Evolutionary conservation across 2,329 filamentous ascomycete genomes (phyloP).

Genomic region (Fusarium chlamydosporum): DNA sequence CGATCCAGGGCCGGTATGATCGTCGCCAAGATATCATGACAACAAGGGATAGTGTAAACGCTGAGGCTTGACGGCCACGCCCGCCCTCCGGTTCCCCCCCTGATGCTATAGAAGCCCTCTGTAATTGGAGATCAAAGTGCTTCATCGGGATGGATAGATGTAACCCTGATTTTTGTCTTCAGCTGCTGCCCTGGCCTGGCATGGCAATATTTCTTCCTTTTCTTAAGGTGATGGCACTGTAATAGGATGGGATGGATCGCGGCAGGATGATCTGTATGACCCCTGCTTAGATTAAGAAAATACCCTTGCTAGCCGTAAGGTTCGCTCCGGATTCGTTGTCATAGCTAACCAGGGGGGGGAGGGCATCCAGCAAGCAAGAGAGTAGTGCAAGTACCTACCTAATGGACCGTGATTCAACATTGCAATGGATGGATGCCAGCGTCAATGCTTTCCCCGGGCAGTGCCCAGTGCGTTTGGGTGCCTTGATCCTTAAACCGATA

Average conservation of each 20-base stretch:
- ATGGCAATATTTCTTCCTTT: constrained; percentile 18
- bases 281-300: constrained; percentile 29
- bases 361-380: constrained; percentile 17
- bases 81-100: constrained; percentile 8
- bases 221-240: constrained; percentile 1
- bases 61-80: constrained; percentile 21
- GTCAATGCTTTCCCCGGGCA: neutral
- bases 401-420: constrained; percentile 27
- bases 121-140: constrained; percentile 26
- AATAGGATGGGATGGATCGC: constrained; percentile 11
- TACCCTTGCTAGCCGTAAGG: constrained; percentile 37
- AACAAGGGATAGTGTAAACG: constrained; percentile 32
- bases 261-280: constrained; percentile 26
- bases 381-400: neutral
- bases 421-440: constrained; percentile 7
- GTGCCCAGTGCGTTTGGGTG: constrained; percentile 17
- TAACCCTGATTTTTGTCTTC: constrained; percentile 22
- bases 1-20: constrained; percentile 20
- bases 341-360: constrained; percentile 27
- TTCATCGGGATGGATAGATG: constrained; percentile 4
- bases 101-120: constrained; percentile 21
- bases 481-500: constrained; percentile 27
- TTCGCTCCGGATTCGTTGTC: constrained; percentile 34
- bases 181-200: constrained; percentile 35
- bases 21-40: constrained; percentile 33